phyloP scores from a whole-genome alignment of 495 filamentous ascomycete species.

The Rusavskia elegans region DNA sequence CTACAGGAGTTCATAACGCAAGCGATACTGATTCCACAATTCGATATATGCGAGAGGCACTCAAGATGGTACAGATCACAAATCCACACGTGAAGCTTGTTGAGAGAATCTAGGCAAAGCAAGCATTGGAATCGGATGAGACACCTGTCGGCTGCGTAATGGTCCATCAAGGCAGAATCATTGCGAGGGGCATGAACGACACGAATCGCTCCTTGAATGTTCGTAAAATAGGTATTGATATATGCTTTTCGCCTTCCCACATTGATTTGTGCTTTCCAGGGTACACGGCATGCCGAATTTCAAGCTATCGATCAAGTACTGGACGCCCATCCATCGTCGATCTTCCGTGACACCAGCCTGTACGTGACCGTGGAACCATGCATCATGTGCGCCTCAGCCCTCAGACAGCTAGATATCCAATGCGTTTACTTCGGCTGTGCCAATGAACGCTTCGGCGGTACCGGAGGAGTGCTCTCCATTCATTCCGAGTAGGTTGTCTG shows the following conservation, averaged over 20 bases:
- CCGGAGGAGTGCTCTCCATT: constrained; percentile 74
- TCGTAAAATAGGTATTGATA: background rate
- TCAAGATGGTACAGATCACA: constrained; percentile 42
- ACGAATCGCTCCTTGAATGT: constrained; percentile 76
- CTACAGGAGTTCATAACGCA: too few relatives aligned
- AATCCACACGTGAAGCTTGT: constrained; percentile 6
- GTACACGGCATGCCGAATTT: constrained; percentile 89
- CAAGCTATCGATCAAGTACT: constrained; percentile 59
- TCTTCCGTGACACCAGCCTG: constrained; percentile 57
- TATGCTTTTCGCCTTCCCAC: background rate
- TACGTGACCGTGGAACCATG: constrained; percentile 98
- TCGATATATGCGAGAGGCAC: constrained; percentile 51
- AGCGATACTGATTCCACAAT: constrained; percentile 24
- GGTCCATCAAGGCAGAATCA: constrained; percentile 54
- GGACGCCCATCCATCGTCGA: constrained; percentile 33
- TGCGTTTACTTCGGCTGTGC: constrained; percentile 85
- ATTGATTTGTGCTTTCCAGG: constrained; percentile 27
- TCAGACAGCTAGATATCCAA: constrained; percentile 67
- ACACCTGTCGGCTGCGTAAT: constrained; percentile 95
- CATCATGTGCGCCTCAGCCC: constrained; percentile 91
- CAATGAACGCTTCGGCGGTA: constrained; percentile 93
- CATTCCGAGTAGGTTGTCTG: constrained; percentile 48
- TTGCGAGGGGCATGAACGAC: constrained; percentile 86
- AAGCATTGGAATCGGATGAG: constrained; percentile 68
- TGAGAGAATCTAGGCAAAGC: constrained; percentile 41